phyloP scores from a whole-genome alignment of 2,329 filamentous ascomycete genomes.

The Trichoderma sp. region DNA sequence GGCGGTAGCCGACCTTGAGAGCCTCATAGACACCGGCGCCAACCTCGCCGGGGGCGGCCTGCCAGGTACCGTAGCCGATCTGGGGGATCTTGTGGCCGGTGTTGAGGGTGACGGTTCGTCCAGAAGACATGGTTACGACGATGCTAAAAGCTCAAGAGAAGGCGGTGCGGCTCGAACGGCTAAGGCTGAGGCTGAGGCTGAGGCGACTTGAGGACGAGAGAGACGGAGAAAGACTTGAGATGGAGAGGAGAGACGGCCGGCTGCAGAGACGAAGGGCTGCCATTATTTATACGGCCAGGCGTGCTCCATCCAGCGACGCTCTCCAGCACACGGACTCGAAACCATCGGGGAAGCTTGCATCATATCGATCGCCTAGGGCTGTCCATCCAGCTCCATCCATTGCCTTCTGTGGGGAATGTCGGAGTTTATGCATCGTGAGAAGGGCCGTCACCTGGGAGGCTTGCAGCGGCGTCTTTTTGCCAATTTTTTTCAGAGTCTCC shows the following conservation, averaged over 20 bases:
- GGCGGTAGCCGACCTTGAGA: conserved; percentile 61
- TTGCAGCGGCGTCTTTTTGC: not conserved
- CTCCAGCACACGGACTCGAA: not conserved
- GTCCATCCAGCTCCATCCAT: not conserved
- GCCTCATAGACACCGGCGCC: conserved; percentile 62
- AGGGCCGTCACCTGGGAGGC: not conserved
- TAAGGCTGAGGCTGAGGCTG: not conserved
- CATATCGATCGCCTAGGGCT: not conserved
- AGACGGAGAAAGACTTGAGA: too few species aligned
- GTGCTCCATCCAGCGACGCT: too few species aligned
- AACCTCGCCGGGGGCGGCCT: conserved; percentile 62
- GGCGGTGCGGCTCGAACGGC: not conserved
- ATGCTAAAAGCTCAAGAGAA: not conserved
- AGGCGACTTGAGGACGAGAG: conserved; percentile 1
- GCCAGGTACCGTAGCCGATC: conserved; percentile 63
- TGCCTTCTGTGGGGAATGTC: conserved; percentile 14
- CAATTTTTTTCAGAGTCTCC: not conserved
- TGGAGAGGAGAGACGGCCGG: conserved; percentile 4
- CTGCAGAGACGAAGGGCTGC: not conserved
- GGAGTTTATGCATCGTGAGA: not conserved
- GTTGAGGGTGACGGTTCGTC: conserved; percentile 56
- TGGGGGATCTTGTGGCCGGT: conserved; percentile 63
- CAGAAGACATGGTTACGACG: conserved; percentile 50
- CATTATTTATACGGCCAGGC: conserved; percentile 11
- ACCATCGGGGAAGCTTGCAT: conserved; percentile 8